A percentile compares a stretch with the other conserved stretches of the same genome.
Conservation (phyloP, 768 basidiomycete species). For the Kwoniella dejecticola region DNA sequence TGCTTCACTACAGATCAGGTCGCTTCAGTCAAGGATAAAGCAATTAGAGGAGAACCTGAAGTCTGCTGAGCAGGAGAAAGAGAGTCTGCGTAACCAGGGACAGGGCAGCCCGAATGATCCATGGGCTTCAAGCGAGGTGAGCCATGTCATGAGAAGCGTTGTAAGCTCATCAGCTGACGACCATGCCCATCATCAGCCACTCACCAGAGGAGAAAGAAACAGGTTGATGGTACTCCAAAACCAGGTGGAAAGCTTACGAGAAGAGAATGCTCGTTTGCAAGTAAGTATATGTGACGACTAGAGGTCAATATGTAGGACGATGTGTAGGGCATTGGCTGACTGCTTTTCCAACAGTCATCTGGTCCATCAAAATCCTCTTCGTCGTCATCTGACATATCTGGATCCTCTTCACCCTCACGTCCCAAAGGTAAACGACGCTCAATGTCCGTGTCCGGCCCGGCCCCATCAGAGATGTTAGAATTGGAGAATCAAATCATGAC, state of each 20-base stretch:
- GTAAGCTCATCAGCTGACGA: background rate
- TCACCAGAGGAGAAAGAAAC: conserved; percentile 28
- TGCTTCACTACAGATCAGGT: conserved; percentile 8
- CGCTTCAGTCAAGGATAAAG: conserved; percentile 1
- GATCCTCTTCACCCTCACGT: conserved; percentile 16
- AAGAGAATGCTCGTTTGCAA: conserved; percentile 34
- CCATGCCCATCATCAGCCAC: background rate
- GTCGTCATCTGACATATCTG: background rate
- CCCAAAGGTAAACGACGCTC: conserved; percentile 28
- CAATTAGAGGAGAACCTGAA: conserved; percentile 24
- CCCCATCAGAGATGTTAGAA: conserved; percentile 21
- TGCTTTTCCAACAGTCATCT: background rate
- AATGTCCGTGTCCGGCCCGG: conserved; percentile 26
- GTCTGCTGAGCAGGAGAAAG: conserved; percentile 34
- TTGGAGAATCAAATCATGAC: conserved; percentile 36
- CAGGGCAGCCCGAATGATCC: conserved; percentile 20
- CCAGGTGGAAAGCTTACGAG: conserved; percentile 26
- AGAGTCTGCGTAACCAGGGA: conserved; percentile 27
- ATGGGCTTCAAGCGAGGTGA: conserved; percentile 18
- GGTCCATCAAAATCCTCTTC: conserved; percentile 6
- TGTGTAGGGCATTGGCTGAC: too few species aligned
- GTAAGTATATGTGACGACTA: conserved; percentile 2
- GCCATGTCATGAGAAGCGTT: conserved; percentile 1
- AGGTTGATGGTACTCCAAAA: conserved; percentile 37
- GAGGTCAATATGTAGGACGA: too few species aligned